Evolutionary conservation across 495 filamentous ascomycete species (phyloP), one percentile per base, ranked within the genome.

Genomic region (Parathielavia hyrcaniae): DNA sequence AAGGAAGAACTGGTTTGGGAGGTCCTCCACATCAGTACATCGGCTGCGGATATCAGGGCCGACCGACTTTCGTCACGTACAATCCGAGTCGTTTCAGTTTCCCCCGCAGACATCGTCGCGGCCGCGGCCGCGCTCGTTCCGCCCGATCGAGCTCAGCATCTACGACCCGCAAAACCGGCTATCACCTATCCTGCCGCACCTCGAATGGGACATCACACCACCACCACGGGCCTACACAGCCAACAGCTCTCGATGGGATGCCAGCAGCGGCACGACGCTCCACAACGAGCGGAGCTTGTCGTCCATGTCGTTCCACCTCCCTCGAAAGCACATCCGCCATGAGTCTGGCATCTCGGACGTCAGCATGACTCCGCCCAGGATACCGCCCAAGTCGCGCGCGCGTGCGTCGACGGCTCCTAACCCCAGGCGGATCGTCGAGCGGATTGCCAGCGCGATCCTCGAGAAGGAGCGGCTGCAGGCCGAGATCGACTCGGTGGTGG

Each of bases 61-160:
- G 12, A 72, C 74, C 16, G 68, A 79, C 61, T 79, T 79, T 58
- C 76, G 77, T 40, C 77, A 79, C 62, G 60, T 79, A 23, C 67
- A 77, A 47, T 74, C 75, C 36, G 74, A 77, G 45, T 77, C 77
- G 0, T 77, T 77, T 54, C 75, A 75, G 50, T 70, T 54, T 40
- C 45, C 60, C 48, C 51, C 57, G 38, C 26, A 60, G 19, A n/a
- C n/a, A n/a, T 5, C 62, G 56, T 39, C 65, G 13, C 48, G 58
- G 45, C 57, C 69, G 34, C 71, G 67, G 41, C 71, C 71, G 40
- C 62, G 68, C 22, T 69, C 77, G 16, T 90, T 89, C 69, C 79
- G 80, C 38, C 87, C 87, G 12, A 75, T 93, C 39, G 82, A 92
- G 71, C 76, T 95, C 50, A 89, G 81, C 71, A 87, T 95, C 57